Conservation (phyloP, 2,329 filamentous ascomycete species). For the Bisporella sp. region DNA sequence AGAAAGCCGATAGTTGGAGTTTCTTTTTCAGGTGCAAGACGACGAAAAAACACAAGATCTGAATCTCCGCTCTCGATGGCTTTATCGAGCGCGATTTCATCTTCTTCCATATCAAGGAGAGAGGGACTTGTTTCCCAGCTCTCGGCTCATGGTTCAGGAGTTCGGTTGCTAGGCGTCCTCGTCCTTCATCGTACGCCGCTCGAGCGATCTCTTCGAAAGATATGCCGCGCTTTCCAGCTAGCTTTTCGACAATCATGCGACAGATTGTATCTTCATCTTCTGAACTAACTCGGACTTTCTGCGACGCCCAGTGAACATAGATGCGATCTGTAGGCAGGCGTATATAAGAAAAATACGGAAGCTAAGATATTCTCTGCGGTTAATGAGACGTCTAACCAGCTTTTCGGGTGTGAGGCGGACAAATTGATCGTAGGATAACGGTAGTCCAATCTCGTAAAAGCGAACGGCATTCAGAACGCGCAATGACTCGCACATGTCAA, state of each 20-base stretch:
- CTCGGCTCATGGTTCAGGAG: slow-evolving; percentile 89
- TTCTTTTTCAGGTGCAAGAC: slow-evolving; percentile 85
- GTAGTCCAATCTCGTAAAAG: slow-evolving; percentile 84
- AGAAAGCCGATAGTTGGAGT: slow-evolving; percentile 83
- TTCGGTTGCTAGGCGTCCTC: slow-evolving; percentile 80
- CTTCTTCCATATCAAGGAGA: slow-evolving; percentile 93
- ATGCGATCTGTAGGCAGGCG: slow-evolving; percentile 82
- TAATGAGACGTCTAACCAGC: slow-evolving; percentile 78
- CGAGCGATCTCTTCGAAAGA: slow-evolving; percentile 93
- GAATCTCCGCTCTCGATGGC: slow-evolving; percentile 94
- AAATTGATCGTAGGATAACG: slow-evolving; percentile 90
- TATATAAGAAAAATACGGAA: slow-evolving; percentile 78
- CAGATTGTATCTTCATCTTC: slow-evolving; percentile 88
- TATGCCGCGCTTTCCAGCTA: slow-evolving; percentile 83
- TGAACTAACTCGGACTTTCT: slow-evolving; percentile 79
- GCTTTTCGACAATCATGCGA: slow-evolving; percentile 74
- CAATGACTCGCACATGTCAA: slow-evolving; percentile 93
- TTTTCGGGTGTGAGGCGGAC: slow-evolving; percentile 83
- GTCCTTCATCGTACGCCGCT: slow-evolving; percentile 89
- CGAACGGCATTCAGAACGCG: slow-evolving; percentile 88
- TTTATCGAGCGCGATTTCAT: slow-evolving; percentile 90
- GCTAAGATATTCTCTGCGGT: slow-evolving; percentile 91
- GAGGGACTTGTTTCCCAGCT: slow-evolving; percentile 90
- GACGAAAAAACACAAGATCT: slow-evolving; percentile 86
- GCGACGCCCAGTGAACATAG: slow-evolving; percentile 93